Percentiles rank a stretch among this genome's conserved stretches.
These are phyloP conservation scores for Trichoderma parareesei DNA, from an alignment of 495 filamentous ascomycete species.

Conservation along the genomic window DNA sequence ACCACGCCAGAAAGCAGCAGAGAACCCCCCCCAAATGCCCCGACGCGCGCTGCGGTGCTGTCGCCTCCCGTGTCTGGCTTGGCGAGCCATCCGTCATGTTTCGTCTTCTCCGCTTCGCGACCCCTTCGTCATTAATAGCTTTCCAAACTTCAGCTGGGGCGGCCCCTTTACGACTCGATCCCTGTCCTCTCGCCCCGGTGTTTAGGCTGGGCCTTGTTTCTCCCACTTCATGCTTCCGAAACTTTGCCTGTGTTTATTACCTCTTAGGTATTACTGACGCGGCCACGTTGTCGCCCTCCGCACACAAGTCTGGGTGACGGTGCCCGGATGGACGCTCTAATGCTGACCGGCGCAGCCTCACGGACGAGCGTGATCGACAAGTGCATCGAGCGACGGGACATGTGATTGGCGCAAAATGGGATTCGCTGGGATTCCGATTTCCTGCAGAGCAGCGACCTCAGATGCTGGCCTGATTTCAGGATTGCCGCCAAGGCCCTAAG, in stretches of 20 bases:
- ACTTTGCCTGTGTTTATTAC: not conserved
- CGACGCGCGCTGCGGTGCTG: not conserved
- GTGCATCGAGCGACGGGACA: not conserved
- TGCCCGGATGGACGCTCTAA: not conserved
- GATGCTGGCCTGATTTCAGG: not conserved
- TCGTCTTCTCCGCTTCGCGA: not conserved
- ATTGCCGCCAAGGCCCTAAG: not conserved
- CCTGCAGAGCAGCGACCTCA: not conserved
- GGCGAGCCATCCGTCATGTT: not conserved
- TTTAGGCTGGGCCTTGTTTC: not conserved
- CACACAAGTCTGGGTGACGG: constrained; percentile 1
- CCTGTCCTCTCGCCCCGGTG: not conserved
- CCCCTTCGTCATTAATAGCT: not conserved
- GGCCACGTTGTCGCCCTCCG: not conserved
- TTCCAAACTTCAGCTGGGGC: not conserved
- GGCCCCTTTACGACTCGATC: not conserved
- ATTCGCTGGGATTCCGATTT: not conserved
- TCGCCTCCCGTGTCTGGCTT: not conserved
- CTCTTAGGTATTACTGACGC: no score
- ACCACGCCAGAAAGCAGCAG: no score
- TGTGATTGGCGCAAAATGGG: not conserved
- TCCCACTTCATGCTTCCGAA: not conserved
- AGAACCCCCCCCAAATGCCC: no score
- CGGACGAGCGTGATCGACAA: not conserved
- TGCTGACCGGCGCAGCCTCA: not conserved